Percentiles rank a stretch among this genome's conserved stretches.
Conservation (phyloP, 768 basidiomycete species). For the Tricholomella constricta region DNA sequence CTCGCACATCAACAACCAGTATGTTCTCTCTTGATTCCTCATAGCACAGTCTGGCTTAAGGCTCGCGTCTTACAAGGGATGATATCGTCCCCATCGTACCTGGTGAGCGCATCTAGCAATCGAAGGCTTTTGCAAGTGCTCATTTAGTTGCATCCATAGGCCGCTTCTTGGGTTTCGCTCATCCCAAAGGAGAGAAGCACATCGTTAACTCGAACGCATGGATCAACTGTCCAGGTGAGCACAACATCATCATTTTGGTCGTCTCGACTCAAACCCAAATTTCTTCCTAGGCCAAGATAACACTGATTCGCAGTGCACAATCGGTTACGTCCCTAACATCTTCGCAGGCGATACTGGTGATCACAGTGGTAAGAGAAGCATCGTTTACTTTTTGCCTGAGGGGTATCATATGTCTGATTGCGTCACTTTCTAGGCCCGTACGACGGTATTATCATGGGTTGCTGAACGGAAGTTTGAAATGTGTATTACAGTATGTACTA, state of each 20-base stretch:
- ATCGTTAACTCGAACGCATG: constrained; percentile 19
- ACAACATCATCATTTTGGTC: not conserved
- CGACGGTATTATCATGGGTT: constrained; percentile 17
- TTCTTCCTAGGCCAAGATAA: constrained; percentile 21
- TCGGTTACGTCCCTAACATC: constrained; percentile 21
- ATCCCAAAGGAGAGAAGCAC: constrained; percentile 34
- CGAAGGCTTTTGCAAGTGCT: too few relatives aligned
- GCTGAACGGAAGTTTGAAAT: constrained; percentile 5
- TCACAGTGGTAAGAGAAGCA: constrained; percentile 11
- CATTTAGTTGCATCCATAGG: constrained; percentile 13
- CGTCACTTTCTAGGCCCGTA: constrained; percentile 13
- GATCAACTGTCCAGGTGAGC: constrained; percentile 21
- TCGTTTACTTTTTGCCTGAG: not conserved
- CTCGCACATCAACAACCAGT: constrained; percentile 52
- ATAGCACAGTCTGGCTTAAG: too few relatives aligned
- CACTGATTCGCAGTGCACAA: constrained; percentile 17
- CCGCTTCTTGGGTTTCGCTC: constrained; percentile 37
- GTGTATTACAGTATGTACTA: not conserved
- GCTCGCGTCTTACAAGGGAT: too few relatives aligned
- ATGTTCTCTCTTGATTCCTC: not conserved
- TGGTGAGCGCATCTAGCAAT: constrained; percentile 13
- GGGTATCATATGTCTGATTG: not conserved
- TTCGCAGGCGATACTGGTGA: constrained; percentile 15
- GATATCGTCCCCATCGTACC: constrained; percentile 35
- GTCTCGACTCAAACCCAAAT: not conserved